phyloP scores from a whole-genome alignment of 1,139 yeast genomes.

The Meyerozyma guilliermondii region DNA sequence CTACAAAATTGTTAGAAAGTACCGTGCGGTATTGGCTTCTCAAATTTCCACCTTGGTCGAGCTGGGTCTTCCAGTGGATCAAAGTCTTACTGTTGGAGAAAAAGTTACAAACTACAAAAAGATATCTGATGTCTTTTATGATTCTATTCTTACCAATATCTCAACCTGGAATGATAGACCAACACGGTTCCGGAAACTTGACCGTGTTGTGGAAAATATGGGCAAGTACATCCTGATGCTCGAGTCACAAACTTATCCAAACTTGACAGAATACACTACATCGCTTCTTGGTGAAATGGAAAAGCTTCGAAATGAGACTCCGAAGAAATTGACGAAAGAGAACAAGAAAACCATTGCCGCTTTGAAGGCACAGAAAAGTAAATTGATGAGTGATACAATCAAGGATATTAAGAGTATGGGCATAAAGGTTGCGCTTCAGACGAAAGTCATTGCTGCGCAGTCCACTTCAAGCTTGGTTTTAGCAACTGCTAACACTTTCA shows the following conservation, averaged over 20 bases:
- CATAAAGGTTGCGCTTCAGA: constrained; percentile 57
- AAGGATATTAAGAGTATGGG: constrained; percentile 75
- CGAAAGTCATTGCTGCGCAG: constrained; percentile 60
- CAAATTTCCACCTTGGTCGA: constrained; percentile 57
- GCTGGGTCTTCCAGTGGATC: constrained; percentile 40
- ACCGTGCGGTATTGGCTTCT: constrained; percentile 56
- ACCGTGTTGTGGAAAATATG: constrained; percentile 54
- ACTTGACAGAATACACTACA: constrained; percentile 48
- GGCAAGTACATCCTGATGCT: constrained; percentile 38
- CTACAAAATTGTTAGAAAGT: constrained; percentile 80
- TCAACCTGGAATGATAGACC: constrained; percentile 55
- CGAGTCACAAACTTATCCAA: constrained; percentile 26
- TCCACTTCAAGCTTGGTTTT: constrained; percentile 59
- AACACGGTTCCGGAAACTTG: constrained; percentile 44
- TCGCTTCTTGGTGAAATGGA: constrained; percentile 56
- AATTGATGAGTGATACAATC: constrained; percentile 69
- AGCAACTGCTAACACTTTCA: constrained; percentile 48
- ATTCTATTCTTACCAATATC: constrained; percentile 11
- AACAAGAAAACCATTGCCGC: constrained; percentile 70
- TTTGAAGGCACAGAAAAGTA: constrained; percentile 74
- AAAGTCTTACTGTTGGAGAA: constrained; percentile 6
- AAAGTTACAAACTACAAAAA: not conserved
- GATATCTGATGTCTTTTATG: constrained; percentile 4
- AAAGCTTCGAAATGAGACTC: constrained; percentile 70
- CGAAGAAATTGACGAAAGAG: constrained; percentile 62